Percentiles rank a stretch among this genome's conserved stretches.
phyloP scores from a whole-genome alignment of 2,329 filamentous ascomycete species.

The Phyllosticta citrichinensis region DNA sequence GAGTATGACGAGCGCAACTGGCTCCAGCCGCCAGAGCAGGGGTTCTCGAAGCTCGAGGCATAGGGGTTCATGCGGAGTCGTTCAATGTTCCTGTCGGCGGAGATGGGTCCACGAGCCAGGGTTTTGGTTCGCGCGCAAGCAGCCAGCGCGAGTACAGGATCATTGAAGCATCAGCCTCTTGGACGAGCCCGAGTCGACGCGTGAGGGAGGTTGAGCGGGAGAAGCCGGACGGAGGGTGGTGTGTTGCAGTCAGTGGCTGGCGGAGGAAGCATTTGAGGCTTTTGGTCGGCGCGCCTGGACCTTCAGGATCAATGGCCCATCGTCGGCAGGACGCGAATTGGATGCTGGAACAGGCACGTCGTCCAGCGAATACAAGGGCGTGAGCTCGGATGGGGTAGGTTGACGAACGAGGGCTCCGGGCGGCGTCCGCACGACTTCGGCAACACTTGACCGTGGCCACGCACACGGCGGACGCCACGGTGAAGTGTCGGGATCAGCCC shows the following conservation, averaged over 20 bases:
- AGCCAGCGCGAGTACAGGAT: neutral
- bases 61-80: neutral
- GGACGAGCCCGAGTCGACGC: neutral
- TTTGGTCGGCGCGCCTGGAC: neutral
- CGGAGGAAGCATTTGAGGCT: neutral
- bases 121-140: neutral
- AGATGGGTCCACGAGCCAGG: neutral
- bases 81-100: neutral
- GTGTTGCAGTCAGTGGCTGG: neutral
- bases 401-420: neutral
- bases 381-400: neutral
- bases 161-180: neutral
- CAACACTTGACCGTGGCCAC: neutral
- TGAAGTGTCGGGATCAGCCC: too few species aligned
- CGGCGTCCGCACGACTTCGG: neutral
- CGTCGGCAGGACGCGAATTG: neutral
- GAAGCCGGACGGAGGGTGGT: neutral
- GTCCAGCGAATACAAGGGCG: neutral
- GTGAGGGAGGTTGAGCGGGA: neutral
- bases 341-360: neutral
- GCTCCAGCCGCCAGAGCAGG: conserved; percentile 73
- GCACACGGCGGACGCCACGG: neutral
- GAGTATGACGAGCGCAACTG: conserved; percentile 83
- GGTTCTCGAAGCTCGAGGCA: conserved; percentile 59
- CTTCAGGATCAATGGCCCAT: neutral